Percentiles rank a stretch among this genome's conserved stretches.
Evolutionary conservation across 73 alveolate genomes (phyloP).

Genomic region (Paramecium caudatum): DNA sequence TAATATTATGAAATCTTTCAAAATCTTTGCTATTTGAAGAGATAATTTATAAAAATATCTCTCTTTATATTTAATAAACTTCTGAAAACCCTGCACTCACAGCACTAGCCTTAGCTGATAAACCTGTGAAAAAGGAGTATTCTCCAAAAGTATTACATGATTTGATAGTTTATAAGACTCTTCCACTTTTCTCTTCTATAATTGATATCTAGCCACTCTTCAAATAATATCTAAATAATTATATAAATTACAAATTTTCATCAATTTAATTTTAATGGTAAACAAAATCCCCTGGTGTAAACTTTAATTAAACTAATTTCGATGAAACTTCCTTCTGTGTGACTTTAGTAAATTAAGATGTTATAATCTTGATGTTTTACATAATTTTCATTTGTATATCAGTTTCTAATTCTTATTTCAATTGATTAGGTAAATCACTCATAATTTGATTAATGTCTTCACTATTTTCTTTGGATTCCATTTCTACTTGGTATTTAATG

Average conservation of each 20-base stretch:
- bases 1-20: slow-evolving; percentile 55
- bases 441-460: slow-evolving; percentile 4
- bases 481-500: background rate
- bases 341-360: background rate
- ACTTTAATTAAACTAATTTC: background rate
- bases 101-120: slow-evolving; percentile 40
- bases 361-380: background rate
- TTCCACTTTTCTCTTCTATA: slow-evolving; percentile 43
- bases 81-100: slow-evolving; percentile 64
- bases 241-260: background rate
- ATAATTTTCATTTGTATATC: slow-evolving; percentile 25
- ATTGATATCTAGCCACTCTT: background rate
- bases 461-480: slow-evolving; percentile 25
- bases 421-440: slow-evolving; percentile 21
- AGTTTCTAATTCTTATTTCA: background rate
- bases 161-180: slow-evolving; percentile 14
- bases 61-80: slow-evolving; percentile 56
- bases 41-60: slow-evolving; percentile 35
- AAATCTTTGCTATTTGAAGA: slow-evolving; percentile 50
- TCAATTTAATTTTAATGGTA: background rate
- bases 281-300: slow-evolving; percentile 55
- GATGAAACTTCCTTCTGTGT: background rate
- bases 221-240: background rate
- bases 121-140: slow-evolving; percentile 57
- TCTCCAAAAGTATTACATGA: slow-evolving; percentile 55